Evolutionary conservation across 1,284 basidiomycete species (phyloP).

Genomic region (Meira nashicola): DNA sequence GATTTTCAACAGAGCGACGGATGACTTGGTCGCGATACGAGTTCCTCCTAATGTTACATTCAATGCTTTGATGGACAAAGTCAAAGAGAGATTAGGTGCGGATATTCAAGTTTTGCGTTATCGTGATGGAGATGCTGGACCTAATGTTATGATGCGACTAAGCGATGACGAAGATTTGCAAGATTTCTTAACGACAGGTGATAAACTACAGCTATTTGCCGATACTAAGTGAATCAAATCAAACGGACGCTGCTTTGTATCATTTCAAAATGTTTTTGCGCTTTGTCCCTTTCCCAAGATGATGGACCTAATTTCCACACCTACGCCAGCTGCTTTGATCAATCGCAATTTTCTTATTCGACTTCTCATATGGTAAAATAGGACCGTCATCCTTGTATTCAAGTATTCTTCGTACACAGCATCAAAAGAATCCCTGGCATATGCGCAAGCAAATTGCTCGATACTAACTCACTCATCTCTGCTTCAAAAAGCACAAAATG

Average conservation of each 20-base stretch:
- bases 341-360: background rate
- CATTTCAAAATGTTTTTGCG: background rate
- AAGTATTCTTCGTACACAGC: too few species aligned
- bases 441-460: too few species aligned
- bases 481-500: too few species aligned
- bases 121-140: slow-evolving; percentile 57
- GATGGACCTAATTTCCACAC: background rate
- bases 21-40: slow-evolving; percentile 94
- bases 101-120: slow-evolving; percentile 70
- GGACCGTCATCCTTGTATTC: too few species aligned
- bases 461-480: too few species aligned
- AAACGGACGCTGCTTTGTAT: background rate
- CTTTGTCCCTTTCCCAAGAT: background rate
- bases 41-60: slow-evolving; percentile 88
- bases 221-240: slow-evolving; percentile 27
- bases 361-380: too few species aligned
- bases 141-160: slow-evolving; percentile 62
- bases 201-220: slow-evolving; percentile 83
- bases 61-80: slow-evolving; percentile 80
- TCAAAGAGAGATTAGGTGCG: slow-evolving; percentile 74
- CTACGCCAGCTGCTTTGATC: background rate
- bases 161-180: slow-evolving; percentile 67
- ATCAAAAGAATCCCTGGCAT: too few species aligned
- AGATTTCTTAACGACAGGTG: slow-evolving; percentile 75
- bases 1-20: slow-evolving; percentile 83